Base-by-base conservation (phyloP, 129 eudicot genomes). In the Flaveria brownii region DNA sequence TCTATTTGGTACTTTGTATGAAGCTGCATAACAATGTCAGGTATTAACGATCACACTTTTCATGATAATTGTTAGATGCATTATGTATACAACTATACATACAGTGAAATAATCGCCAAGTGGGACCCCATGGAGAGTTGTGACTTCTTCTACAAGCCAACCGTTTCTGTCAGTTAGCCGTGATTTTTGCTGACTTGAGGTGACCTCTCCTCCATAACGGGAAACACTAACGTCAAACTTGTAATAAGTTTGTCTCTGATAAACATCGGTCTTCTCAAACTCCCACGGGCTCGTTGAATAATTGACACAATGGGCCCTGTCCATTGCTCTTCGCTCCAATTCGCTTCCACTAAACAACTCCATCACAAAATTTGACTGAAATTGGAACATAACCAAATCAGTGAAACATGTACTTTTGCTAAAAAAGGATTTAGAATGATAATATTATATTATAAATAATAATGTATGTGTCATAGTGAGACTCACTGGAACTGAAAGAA, bases 111-210 rank as follows among this genome's bases (percentile, higher is more conserved):
- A 91, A 79, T 94, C 99, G 25, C 99, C 90, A 30, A 94, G 87
- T 11, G 99, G 99, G 73, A 94, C 85, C 82, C 97, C 99, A 57
- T 94, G 99, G 63, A 94, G 96, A 6, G 99, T 94, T 82, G 91
- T 87, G 78, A 94, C 89, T 79, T 94, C 99, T 83, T 94, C 99
- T 54, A 94, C 84, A 41, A 91, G 91, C 99, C 97, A 94, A 56
- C 94, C 97, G 26, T 78, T 85, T 87, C 77, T 89, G 59, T 88
- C 90, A 9, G 86, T 66, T 52, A 94, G 93, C 36, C 88, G 86
- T 43, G 96, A 89, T 72, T 84, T 91, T 78, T 91, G 99, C 60
- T 94, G 99, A 39, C 94, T 86, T 78, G 91, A 91, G 16, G 97
- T 94, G 51, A 94, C 99, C 67, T 94, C 97, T 73, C 97, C 99